Conservation (phyloP, 768 basidiomycete genomes). For the Mycena capillaripes region DNA sequence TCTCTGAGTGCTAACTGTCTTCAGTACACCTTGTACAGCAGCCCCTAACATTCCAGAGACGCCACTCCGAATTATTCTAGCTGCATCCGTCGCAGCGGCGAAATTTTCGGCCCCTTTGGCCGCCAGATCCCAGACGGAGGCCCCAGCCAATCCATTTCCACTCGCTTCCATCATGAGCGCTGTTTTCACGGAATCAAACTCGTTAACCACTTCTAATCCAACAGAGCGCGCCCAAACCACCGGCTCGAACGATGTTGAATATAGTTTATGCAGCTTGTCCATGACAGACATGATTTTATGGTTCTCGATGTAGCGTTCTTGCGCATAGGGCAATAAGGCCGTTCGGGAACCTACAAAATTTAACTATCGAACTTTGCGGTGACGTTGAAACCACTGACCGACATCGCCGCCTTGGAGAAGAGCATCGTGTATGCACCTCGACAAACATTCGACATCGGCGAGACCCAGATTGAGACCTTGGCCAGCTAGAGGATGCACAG, state of each 20-base stretch:
- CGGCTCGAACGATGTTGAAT: conserved; percentile 73
- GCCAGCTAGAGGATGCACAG: conserved; percentile 94
- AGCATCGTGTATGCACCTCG: conserved; percentile 71
- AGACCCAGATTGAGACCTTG: conserved; percentile 97
- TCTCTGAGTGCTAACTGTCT: background rate
- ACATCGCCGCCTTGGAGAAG: conserved; percentile 82
- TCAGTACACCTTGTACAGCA: conserved; percentile 47
- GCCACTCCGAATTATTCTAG: conserved; percentile 44
- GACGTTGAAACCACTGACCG: conserved; percentile 61
- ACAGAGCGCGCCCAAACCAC: conserved; percentile 90
- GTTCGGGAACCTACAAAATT: conserved; percentile 74
- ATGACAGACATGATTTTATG: conserved; percentile 87
- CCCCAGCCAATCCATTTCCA: conserved; percentile 41
- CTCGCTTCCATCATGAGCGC: conserved; percentile 88
- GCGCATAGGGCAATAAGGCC: conserved; percentile 81
- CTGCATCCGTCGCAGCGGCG: conserved; percentile 49
- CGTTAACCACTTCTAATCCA: conserved; percentile 93
- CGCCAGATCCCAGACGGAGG: conserved; percentile 50
- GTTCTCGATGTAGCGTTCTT: conserved; percentile 87
- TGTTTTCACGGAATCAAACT: conserved; percentile 86
- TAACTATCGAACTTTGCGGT: background rate
- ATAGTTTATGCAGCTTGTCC: conserved; percentile 93
- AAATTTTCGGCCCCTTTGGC: conserved; percentile 64
- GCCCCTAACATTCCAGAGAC: conserved; percentile 45
- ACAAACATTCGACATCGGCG: conserved; percentile 83